These are phyloP conservation scores for Endotrypanum monterogeii DNA, from an alignment of 208 protist genomes.

Conservation along the genomic window DNA sequence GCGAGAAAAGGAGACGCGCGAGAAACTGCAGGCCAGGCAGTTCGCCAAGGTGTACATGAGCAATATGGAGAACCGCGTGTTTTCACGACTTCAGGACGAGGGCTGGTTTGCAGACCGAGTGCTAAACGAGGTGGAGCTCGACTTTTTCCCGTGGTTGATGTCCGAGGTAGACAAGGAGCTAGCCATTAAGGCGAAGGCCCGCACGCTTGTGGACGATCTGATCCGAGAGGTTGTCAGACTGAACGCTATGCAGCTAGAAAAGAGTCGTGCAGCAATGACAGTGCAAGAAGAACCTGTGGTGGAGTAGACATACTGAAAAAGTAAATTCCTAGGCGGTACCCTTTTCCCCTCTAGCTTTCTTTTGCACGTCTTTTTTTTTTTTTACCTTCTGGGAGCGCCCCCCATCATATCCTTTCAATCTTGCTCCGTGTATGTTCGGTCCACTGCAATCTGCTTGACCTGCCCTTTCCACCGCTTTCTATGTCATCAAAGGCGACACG, in stretches of 20 bases:
- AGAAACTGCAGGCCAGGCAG: slow-evolving; percentile 93
- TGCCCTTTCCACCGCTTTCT: neutral
- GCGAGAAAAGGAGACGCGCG: slow-evolving; percentile 86
- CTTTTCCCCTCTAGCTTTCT: neutral
- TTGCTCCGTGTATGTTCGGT: neutral
- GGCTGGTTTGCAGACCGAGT: slow-evolving; percentile 97
- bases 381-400: neutral
- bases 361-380: neutral
- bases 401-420: neutral
- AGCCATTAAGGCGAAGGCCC: slow-evolving; percentile 81
- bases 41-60: slow-evolving; percentile 94
- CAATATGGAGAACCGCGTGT: slow-evolving; percentile 93
- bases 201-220: slow-evolving; percentile 80
- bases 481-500: neutral
- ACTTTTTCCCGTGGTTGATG: slow-evolving; percentile 96
- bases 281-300: neutral
- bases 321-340: too few species aligned
- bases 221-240: slow-evolving; percentile 81
- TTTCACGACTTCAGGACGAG: slow-evolving; percentile 89
- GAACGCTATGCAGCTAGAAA: slow-evolving; percentile 47
- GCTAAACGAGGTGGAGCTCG: slow-evolving; percentile 93
- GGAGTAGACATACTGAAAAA: slow-evolving; percentile 2
- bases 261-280: slow-evolving; percentile 26
- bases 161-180: slow-evolving; percentile 79
- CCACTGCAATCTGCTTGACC: neutral